Evolutionary conservation across 768 basidiomycete genomes (phyloP).

Genomic region (Phallus indusiatus): DNA sequence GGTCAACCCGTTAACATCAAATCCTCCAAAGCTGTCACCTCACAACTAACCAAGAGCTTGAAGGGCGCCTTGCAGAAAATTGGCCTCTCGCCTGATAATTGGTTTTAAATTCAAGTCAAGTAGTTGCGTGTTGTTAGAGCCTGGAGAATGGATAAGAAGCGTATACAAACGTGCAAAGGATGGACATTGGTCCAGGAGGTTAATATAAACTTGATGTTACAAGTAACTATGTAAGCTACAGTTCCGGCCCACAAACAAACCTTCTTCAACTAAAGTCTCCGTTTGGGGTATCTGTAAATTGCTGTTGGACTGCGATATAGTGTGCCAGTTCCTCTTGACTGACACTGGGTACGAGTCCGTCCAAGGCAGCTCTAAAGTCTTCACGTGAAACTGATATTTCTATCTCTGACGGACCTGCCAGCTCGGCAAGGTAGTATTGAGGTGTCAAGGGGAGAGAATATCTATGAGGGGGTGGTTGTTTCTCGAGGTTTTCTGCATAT

Average conservation of each 20-base stretch:
- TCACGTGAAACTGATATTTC: constrained; percentile 61
- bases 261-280: not conserved
- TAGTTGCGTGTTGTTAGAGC: too few species aligned
- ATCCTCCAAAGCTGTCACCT: constrained; percentile 34
- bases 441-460: constrained; percentile 70
- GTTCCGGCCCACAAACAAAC: not conserved
- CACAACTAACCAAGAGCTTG: constrained; percentile 38
- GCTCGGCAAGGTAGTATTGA: constrained; percentile 83
- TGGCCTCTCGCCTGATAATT: constrained; percentile 24
- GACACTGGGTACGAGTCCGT: constrained; percentile 69
- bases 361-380: constrained; percentile 73
- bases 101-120: constrained; percentile 28
- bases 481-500: constrained; percentile 34
- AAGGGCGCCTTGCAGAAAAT: constrained; percentile 39
- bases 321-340: constrained; percentile 79
- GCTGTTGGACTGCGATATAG: constrained; percentile 62
- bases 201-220: not conserved
- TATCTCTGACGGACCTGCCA: constrained; percentile 61
- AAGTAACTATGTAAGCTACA: not conserved
- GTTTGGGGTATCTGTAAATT: constrained; percentile 42
- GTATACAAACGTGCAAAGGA: too few species aligned
- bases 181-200: too few species aligned
- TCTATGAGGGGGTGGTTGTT: constrained; percentile 26
- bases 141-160: too few species aligned
- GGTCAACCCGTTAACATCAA: constrained; percentile 39